These are phyloP conservation scores for Butyriboletus loyo DNA, from an alignment of 768 basidiomycete genomes.

Conservation along the genomic window DNA sequence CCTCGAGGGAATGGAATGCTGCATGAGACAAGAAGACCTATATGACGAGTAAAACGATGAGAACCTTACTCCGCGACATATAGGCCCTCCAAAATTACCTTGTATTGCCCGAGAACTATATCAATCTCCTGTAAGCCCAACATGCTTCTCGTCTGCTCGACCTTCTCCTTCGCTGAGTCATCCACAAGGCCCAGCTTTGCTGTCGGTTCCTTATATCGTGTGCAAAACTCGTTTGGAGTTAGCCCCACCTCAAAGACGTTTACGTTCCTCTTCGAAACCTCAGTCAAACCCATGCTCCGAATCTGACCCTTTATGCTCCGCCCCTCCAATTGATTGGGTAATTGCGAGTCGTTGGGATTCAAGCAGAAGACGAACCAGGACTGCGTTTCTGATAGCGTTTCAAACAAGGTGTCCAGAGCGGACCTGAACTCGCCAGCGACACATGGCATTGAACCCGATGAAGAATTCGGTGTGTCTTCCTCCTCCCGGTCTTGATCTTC, in stretches of 20 bases:
- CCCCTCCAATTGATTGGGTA: constrained; percentile 92
- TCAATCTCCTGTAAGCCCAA: constrained; percentile 65
- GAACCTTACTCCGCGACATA: not conserved
- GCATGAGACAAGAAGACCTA: constrained; percentile 86
- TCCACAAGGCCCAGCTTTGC: constrained; percentile 53
- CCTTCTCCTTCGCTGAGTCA: constrained; percentile 56
- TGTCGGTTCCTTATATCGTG: constrained; percentile 74
- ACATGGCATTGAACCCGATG: constrained; percentile 50
- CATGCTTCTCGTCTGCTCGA: constrained; percentile 55
- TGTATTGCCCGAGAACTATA: constrained; percentile 76
- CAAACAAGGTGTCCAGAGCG: constrained; percentile 81
- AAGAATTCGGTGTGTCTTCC: constrained; percentile 34
- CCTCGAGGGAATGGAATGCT: constrained; percentile 87
- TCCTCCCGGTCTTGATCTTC: constrained; percentile 52
- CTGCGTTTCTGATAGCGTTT: constrained; percentile 86
- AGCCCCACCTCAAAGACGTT: constrained; percentile 81
- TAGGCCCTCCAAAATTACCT: constrained; percentile 48
- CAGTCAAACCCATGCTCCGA: constrained; percentile 71
- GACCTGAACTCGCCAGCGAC: constrained; percentile 86
- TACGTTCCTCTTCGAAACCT: constrained; percentile 65
- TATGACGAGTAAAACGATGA: not conserved
- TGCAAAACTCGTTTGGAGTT: constrained; percentile 82
- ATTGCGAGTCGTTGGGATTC: constrained; percentile 92
- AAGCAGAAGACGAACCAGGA: constrained; percentile 91
- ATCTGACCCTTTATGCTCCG: constrained; percentile 91